Conservation (phyloP, 1,284 basidiomycete species). For the Puccinia novopanici region DNA sequence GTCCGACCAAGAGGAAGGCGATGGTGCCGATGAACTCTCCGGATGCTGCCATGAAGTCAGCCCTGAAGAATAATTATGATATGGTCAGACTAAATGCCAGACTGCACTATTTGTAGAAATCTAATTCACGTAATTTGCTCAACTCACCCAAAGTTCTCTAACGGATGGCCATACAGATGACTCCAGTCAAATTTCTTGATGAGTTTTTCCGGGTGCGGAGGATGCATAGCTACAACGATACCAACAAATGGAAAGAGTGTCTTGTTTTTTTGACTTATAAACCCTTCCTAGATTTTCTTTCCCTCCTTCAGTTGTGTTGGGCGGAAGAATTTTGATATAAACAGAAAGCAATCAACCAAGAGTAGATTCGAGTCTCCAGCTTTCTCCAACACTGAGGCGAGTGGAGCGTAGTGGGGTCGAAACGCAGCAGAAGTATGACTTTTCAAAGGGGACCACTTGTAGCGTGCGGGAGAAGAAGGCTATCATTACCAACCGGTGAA, state of each 20-base stretch:
- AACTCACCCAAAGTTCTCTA: constrained; percentile 24
- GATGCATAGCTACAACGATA: neutral
- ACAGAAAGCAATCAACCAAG: neutral
- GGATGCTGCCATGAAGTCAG: constrained; percentile 43
- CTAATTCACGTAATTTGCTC: neutral
- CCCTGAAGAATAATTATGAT: neutral
- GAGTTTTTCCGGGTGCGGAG: constrained; percentile 7
- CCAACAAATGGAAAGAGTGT: no score
- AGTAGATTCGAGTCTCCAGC: neutral
- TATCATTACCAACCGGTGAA: no score
- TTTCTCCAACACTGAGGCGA: neutral
- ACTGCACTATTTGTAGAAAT: neutral
- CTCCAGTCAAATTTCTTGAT: constrained; percentile 34
- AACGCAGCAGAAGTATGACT: neutral
- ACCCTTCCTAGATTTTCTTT: no score
- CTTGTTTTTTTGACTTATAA: neutral
- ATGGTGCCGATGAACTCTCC: constrained; percentile 44
- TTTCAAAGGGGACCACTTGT: no score
- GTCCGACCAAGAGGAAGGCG: constrained; percentile 44
- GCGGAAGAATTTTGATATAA: no score
- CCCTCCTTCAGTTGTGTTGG: no score
- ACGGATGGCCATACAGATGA: constrained; percentile 19
- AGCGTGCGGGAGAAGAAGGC: no score
- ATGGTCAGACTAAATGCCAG: neutral
- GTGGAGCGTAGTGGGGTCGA: neutral